Base-by-base conservation (phyloP, 305 asterid species). In the Fraxinus albicans region DNA sequence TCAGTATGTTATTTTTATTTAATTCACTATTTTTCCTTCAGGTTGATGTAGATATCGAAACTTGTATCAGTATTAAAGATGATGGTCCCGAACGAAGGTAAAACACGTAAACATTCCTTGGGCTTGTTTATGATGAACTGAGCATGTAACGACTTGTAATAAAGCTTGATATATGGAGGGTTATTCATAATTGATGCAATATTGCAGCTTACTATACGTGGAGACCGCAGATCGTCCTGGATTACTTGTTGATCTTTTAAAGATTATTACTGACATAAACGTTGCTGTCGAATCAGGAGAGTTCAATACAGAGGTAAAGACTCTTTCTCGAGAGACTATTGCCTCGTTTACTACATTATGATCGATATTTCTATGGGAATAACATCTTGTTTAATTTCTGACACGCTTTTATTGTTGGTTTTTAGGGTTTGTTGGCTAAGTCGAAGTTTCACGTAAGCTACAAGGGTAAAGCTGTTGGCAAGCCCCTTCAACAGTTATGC, bases 141-240 rank as follows among this genome's bases (percentile, higher is more conserved):
- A 23, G 35, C 34, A 65, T 65, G 13, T 8, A 23, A 63, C 23
- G 29, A n/a, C 65, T 55, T 55, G 0, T 17, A 55, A 17, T n/a
- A 17, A 55, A 55, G 65, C 25, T n/a, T 5, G 34, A 25, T 27
- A 60, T 75, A 25, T 44, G 79, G 80, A 76, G 60, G 83, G 36
- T 47, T 58, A 58, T 58, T 65, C 47, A 17, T 76, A n/a, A 31
- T 81, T 50, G 55, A 77, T 55, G 67, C 77, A 82, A 72, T 80
- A 2, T 82, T 86, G 90, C 97, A 96, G 98, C 90, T 90, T 93
- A 89, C 97, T 94, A 34, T 72, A 6, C 13, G 90, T 94, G 36
- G 99, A 96, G 89, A 83, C 98, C 21, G 95, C 93, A 2, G 99
- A 96, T 79, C 94, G 95, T 23, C 97, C 99, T 29, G 98, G 99